Conservation (phyloP, 768 basidiomycete genomes). For the Termitomyces sp. region DNA sequence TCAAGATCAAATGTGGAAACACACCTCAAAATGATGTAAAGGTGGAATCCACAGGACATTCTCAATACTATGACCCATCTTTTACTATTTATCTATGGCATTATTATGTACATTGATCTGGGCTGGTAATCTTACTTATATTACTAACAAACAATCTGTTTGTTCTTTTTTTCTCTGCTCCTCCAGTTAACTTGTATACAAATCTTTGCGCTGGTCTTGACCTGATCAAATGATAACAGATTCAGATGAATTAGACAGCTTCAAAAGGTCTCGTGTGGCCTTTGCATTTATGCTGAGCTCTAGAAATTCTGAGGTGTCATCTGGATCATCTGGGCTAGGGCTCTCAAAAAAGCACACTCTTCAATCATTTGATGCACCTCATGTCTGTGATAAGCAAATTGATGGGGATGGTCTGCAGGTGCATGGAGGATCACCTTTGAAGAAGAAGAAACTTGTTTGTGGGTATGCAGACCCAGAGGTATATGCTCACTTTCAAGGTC, state of each 20-base stretch:
- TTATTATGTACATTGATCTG: too few species aligned
- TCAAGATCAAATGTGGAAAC: too few species aligned
- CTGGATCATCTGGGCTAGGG: background rate
- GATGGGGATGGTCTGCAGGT: background rate
- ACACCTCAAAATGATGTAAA: too few species aligned
- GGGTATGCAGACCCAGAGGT: constrained; percentile 45
- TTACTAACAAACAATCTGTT: too few species aligned
- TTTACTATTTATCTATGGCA: too few species aligned
- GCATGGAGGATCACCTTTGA: constrained; percentile 3
- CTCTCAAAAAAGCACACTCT: background rate
- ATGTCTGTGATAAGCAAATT: background rate
- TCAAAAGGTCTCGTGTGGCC: background rate
- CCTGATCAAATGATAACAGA: background rate
- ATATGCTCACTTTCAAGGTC: constrained; percentile 42
- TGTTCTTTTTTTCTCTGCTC: too few species aligned
- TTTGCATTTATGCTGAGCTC: background rate
- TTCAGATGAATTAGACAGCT: background rate
- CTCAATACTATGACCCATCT: too few species aligned
- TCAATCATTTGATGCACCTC: background rate
- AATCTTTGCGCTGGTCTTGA: background rate
- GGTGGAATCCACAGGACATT: too few species aligned
- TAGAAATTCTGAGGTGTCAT: background rate
- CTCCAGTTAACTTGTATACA: too few species aligned
- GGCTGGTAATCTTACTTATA: too few species aligned
- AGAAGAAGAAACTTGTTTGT: constrained; percentile 25